Evolutionary conservation across 2,329 filamentous ascomycete species (phyloP).

Genomic region (Aspergillus bombycis): DNA sequence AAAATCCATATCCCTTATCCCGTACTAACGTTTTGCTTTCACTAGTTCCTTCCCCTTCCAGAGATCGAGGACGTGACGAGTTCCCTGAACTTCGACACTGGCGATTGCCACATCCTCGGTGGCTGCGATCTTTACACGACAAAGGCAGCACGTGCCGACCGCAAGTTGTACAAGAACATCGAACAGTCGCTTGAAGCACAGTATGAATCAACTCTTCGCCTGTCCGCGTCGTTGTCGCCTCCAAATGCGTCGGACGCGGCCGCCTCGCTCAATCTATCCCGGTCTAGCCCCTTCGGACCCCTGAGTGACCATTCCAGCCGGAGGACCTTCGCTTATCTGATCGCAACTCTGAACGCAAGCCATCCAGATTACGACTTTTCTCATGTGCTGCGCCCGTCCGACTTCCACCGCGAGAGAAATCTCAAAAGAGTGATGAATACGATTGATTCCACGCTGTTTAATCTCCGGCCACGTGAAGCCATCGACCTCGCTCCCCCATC

Average conservation of each 20-base stretch:
- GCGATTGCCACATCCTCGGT: slow-evolving; percentile 88
- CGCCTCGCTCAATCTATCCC: slow-evolving; percentile 70
- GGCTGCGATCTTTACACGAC: slow-evolving; percentile 97
- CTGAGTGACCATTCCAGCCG: slow-evolving; percentile 86
- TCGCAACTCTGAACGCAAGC: slow-evolving; percentile 93
- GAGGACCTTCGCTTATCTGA: slow-evolving; percentile 91
- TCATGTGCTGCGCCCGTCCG: slow-evolving; percentile 81
- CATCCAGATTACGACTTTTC: slow-evolving; percentile 98
- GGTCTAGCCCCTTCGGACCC: slow-evolving; percentile 88
- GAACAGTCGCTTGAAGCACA: slow-evolving; percentile 88
- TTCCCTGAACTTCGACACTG: slow-evolving; percentile 93
- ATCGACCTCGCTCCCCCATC: slow-evolving; percentile 45
- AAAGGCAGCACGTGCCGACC: slow-evolving; percentile 91
- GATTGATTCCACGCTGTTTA: slow-evolving; percentile 84
- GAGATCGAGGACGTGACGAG: slow-evolving; percentile 90
- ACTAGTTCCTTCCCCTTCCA: slow-evolving; percentile 84
- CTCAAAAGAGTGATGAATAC: slow-evolving; percentile 81
- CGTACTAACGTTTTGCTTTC: slow-evolving; percentile 21
- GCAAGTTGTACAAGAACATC: slow-evolving; percentile 96
- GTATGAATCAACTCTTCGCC: slow-evolving; percentile 82
- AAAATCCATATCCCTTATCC: not conserved
- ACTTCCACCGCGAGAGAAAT: slow-evolving; percentile 85
- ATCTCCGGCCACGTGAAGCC: slow-evolving; percentile 69
- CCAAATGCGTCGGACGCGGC: slow-evolving; percentile 74
- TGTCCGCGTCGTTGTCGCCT: slow-evolving; percentile 85